Evolutionary conservation across 306 rosid species (phyloP).

Genomic region (Sechiopsis laciniata): DNA sequence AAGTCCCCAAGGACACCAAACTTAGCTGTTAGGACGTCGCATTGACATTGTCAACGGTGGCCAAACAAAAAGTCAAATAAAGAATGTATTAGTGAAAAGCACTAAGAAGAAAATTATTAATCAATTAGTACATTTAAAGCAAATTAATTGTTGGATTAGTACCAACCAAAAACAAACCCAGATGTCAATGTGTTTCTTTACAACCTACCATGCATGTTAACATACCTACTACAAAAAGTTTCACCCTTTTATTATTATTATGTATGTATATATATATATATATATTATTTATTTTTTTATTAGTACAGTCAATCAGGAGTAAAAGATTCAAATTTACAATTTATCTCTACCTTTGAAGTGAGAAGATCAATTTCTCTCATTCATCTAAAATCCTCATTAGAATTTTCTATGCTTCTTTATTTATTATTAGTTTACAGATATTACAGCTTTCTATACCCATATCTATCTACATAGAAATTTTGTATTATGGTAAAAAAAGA

Average conservation of each 20-base stretch:
- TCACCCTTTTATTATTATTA: too few relatives aligned
- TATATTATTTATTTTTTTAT: too few relatives aligned
- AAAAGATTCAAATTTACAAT: too few relatives aligned
- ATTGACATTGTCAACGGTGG: background rate
- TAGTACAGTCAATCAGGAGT: too few relatives aligned
- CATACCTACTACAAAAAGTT: background rate
- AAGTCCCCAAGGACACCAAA: background rate
- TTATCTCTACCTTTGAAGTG: too few relatives aligned
- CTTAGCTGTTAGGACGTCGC: slow-evolving; percentile 2
- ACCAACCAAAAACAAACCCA: background rate
- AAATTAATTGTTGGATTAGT: background rate
- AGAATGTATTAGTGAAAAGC: background rate
- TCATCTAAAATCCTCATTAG: too few relatives aligned
- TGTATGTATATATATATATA: too few relatives aligned
- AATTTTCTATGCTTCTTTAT: background rate
- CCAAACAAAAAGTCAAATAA: slow-evolving; percentile 7
- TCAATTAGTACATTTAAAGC: background rate
- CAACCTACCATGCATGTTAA: too few relatives aligned
- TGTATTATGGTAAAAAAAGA: slow-evolving; percentile 1
- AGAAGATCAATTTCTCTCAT: too few relatives aligned
- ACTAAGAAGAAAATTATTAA: background rate
- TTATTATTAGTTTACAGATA: slow-evolving; percentile 10
- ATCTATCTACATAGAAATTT: slow-evolving; percentile 15
- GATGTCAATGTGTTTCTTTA: background rate
- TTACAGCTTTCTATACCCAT: slow-evolving; percentile 18